Base-by-base conservation (phyloP, 2,329 filamentous ascomycete genomes). In the Monosporascus sp. region DNA sequence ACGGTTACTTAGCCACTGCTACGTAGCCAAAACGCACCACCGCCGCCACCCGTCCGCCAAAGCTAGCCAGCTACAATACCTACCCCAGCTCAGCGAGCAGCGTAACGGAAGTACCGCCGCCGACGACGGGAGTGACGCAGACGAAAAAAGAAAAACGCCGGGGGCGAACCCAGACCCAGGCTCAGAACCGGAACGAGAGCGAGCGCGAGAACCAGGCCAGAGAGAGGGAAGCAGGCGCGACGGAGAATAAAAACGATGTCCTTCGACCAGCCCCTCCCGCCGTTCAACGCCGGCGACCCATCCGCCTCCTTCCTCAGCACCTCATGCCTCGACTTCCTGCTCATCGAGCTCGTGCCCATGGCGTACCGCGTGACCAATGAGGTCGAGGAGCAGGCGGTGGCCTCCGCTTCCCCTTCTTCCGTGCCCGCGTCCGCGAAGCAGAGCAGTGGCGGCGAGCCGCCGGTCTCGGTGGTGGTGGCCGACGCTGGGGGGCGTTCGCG, bases 261-360 rank as follows among this genome's bases (percentile, higher is more conserved):
- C 51, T 88, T 90, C 75, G 87, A 91, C 60, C 73, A 83, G 45
- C 80, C 86, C 46, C 76, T 85, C 65, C 85, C 86, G 2, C 83
- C 85, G 16, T 87, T 83, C 76, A 88, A 86, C 71, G 77, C 85
- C 62, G 81, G 81, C 60, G 91, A 96, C 72, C 88, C 90, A 38
- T 79, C 79, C 55, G 87, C 88, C 54, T 84, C 85, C 56, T 89
- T 92, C 74, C 80, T 97, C 64, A 87, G 83, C 74, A 84, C 87
- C 53, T 94, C 93, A 48, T 91, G 89, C 69, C 85, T 99, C 64
- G 94, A 99, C 73, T 88, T 99, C 63, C 83, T 99, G 53, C 83
- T 99, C 63, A 97, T 97, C 69, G 94, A 99, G 76, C 84, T 99
- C 52, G 94, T 99, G 17, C 94, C 94, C 40, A 87, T 97, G 78